phyloP scores from a whole-genome alignment of 495 filamentous ascomycete species.

The Penicillium mononematosum region DNA sequence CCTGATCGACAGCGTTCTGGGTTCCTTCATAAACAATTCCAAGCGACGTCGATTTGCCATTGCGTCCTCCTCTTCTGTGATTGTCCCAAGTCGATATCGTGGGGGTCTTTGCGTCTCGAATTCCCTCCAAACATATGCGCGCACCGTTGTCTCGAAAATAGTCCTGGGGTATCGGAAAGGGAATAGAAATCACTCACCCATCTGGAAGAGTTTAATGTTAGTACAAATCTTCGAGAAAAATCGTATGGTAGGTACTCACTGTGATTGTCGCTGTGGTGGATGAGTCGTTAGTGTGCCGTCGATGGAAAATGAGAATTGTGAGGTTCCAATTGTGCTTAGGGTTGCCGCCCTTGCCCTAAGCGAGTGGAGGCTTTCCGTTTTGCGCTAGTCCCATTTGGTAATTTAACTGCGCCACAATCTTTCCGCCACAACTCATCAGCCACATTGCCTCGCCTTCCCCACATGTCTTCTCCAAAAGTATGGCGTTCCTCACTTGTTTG shows the following conservation, averaged over 20 bases:
- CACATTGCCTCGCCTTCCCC: constrained; percentile 5
- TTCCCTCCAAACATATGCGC: constrained; percentile 27
- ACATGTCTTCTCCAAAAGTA: constrained; percentile 10
- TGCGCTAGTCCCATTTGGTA: constrained; percentile 29
- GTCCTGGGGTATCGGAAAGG: constrained; percentile 26
- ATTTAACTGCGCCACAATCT: not conserved
- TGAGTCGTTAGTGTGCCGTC: constrained; percentile 46
- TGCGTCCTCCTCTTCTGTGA: constrained; percentile 5
- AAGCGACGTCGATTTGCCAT: not conserved
- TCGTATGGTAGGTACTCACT: constrained; percentile 42
- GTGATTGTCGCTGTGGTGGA: constrained; percentile 56
- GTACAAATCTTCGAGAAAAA: constrained; percentile 23
- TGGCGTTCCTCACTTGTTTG: constrained; percentile 2
- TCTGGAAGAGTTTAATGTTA: constrained; percentile 43
- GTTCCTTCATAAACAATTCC: constrained; percentile 5
- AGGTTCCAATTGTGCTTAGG: constrained; percentile 47
- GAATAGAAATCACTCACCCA: constrained; percentile 51
- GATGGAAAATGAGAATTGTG: constrained; percentile 49
- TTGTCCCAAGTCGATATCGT: constrained; percentile 9
- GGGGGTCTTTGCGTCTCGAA: constrained; percentile 15
- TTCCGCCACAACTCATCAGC: constrained; percentile 3
- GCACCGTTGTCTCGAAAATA: constrained; percentile 35
- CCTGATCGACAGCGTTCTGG: constrained; percentile 9
- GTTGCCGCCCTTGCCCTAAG: constrained; percentile 50
- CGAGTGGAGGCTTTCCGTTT: constrained; percentile 36